Evolutionary conservation across 495 filamentous ascomycete genomes (phyloP).

Genomic region (Annulohypoxylon moriforme): DNA sequence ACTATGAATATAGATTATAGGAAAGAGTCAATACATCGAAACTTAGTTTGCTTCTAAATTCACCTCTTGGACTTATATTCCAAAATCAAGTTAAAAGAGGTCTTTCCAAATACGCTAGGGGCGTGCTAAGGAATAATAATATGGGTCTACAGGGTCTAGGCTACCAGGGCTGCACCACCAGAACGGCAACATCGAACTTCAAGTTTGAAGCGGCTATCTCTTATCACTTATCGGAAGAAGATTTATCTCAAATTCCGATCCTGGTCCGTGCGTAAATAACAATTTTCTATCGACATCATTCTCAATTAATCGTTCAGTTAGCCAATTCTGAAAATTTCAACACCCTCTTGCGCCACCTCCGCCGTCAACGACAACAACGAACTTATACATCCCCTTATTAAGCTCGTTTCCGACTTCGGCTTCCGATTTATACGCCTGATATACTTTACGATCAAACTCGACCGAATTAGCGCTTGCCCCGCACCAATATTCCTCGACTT

Average conservation of each 20-base stretch:
- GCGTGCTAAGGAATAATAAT: neutral
- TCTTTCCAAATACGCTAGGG: neutral
- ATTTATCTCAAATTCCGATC: conserved; percentile 16
- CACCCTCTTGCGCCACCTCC: neutral
- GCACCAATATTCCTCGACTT: conserved; percentile 1
- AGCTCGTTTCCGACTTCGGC: neutral
- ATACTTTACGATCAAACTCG: neutral
- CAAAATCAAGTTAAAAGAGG: neutral
- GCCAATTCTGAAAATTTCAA: neutral
- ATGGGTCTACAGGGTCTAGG: neutral
- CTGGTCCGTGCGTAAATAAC: conserved; percentile 27
- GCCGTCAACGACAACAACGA: neutral
- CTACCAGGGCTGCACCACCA: neutral
- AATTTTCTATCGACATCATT: conserved; percentile 37
- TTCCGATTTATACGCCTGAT: neutral
- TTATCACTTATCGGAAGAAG: conserved; percentile 32
- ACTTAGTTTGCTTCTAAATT: neutral
- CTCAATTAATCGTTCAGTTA: neutral
- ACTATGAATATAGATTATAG: neutral
- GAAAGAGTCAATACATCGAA: neutral
- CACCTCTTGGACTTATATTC: neutral
- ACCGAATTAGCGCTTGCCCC: neutral
- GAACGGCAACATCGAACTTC: neutral
- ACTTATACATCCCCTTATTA: neutral
- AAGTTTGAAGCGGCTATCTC: conserved; percentile 24